Evolutionary conservation across 768 basidiomycete genomes (phyloP).

Genomic region (Pleurotus cornucopiae): DNA sequence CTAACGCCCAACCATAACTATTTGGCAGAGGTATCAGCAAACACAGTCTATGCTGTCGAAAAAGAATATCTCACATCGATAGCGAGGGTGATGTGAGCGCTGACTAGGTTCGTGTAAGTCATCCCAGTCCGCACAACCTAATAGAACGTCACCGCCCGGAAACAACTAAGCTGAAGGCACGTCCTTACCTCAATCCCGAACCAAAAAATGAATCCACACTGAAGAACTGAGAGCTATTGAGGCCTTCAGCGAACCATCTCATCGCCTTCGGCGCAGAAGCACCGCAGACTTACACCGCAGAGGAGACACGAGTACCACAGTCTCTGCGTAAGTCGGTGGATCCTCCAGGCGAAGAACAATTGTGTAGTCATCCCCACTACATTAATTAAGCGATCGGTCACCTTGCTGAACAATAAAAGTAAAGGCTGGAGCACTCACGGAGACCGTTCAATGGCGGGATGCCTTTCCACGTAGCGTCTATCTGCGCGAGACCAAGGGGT

Average conservation of each 20-base stretch:
- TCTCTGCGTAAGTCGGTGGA: slow-evolving; percentile 1
- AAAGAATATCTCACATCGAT: background rate
- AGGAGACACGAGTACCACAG: slow-evolving; percentile 9
- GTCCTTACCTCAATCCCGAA: background rate
- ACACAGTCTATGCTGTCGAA: background rate
- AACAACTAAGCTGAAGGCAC: background rate
- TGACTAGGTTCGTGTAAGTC: background rate
- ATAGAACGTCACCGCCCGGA: no score
- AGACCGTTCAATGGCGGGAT: background rate
- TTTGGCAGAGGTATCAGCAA: background rate
- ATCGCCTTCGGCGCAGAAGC: background rate
- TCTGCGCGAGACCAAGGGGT: background rate
- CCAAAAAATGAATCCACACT: background rate
- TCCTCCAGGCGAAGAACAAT: slow-evolving; percentile 13
- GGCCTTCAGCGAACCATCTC: background rate
- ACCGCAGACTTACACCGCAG: background rate
- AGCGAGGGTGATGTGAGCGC: no score
- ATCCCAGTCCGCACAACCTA: background rate
- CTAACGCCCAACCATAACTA: slow-evolving; percentile 12
- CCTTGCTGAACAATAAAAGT: no score
- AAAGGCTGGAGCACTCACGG: slow-evolving; percentile 4
- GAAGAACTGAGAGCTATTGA: background rate
- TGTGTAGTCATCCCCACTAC: slow-evolving; percentile 8
- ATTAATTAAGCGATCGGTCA: no score
- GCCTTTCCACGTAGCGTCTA: slow-evolving; percentile 12